These are phyloP conservation scores for Mycothermus thermophilus DNA, from an alignment of 495 filamentous ascomycete genomes.

Conservation along the genomic window DNA sequence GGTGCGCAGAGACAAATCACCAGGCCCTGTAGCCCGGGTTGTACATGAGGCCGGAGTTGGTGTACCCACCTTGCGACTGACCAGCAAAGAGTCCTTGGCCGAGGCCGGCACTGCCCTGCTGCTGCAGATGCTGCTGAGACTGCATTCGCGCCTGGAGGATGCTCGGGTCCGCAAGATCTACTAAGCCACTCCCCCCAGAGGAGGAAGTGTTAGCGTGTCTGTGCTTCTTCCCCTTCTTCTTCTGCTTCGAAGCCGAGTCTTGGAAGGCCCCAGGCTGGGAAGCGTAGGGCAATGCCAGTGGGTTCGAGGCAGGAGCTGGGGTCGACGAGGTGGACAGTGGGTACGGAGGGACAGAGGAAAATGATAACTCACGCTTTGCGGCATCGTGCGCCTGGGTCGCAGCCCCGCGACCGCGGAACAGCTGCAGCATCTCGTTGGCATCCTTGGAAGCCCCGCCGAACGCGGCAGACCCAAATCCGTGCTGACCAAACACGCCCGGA, in stretches of 20 bases:
- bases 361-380: conserved; percentile 92
- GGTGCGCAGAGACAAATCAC: conserved; percentile 33
- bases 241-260: conserved; percentile 85
- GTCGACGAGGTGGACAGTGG: conserved; percentile 62
- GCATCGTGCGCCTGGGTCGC: conserved; percentile 59
- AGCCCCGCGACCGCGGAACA: conserved; percentile 47
- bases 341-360: conserved; percentile 59
- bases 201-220: conserved; percentile 99
- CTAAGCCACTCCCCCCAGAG: conserved; percentile 91
- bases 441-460: conserved; percentile 49
- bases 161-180: conserved; percentile 98
- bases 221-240: conserved; percentile 99
- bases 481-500: conserved; percentile 68
- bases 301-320: conserved; percentile 76
- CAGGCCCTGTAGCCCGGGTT: conserved; percentile 59
- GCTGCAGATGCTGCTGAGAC: conserved; percentile 71
- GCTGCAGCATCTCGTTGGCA: conserved; percentile 61
- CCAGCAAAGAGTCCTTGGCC: conserved; percentile 79
- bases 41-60: conserved; percentile 80
- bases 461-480: conserved; percentile 50
- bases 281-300: conserved; percentile 81
- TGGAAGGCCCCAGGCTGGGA: conserved; percentile 67
- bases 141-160: conserved; percentile 97
- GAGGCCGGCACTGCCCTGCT: conserved; percentile 57
- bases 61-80: conserved; percentile 98